Base-by-base conservation (phyloP, 202 grass and related monocot species). In the Brachypodium distachyon region DNA sequence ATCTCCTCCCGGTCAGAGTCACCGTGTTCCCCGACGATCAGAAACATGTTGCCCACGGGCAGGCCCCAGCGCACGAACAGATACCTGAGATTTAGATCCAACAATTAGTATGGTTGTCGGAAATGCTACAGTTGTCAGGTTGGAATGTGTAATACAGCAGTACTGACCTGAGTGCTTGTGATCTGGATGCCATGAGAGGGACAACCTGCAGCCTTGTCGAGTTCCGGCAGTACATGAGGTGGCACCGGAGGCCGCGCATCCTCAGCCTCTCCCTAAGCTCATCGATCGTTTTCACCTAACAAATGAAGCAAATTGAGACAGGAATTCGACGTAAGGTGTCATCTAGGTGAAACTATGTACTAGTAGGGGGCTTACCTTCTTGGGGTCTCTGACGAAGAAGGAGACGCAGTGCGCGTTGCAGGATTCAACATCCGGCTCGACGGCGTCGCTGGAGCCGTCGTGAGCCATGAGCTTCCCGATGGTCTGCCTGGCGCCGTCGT, bases 21-120 rank as follows among this genome's bases (percentile, higher is more conserved):
- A 0, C 96, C 91, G 22, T 78, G 88, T 2, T 95, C 89, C 4
- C 96, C 91, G 2, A 79, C 68, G 21, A 98, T 83, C 67, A 98
- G 69, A 48, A 90, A 95, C 91, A 98, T 98, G 81, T 95, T 98
- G 0, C 62, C 79, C 47, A 98, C 85, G 16, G 79, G 83, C 31
- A 98, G 65, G 52, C 96, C 96, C 96, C 96, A 98, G 2, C 96
- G 91, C 39, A 98, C 89, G 26, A 89, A 98, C 34, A 98, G 70
- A 32, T 98, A 98, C 89, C 96, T 98, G 62, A 23, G 57, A 54
- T 78, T 40, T 25, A 70, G 22, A 39, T 61, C 4, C 11, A 53
- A 19, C 5, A 21, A 66, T 32, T 44, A 37, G 4, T 39, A 14
- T 55, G 21, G 4, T 12, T 63, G 62, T 41, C 22, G 41, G 47